Conservation (phyloP, 805 yeast species). For the Candida koratica region DNA sequence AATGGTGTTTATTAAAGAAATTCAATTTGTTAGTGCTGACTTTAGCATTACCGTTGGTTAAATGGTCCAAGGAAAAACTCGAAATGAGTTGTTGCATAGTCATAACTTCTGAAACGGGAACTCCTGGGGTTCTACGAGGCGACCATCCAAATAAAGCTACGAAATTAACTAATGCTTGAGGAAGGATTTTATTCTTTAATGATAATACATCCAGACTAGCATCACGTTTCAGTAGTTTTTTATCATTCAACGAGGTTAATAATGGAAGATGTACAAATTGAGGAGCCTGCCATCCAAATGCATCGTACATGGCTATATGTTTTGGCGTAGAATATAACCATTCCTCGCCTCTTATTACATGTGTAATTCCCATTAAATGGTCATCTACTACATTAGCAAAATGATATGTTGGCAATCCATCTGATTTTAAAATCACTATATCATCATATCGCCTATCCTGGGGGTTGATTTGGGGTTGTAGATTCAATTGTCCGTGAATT, state of each 20-base stretch:
- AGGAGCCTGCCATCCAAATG: constrained; percentile 85
- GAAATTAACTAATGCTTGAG: constrained; percentile 85
- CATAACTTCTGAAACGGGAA: constrained; percentile 50
- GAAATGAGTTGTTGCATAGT: constrained; percentile 48
- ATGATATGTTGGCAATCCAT: constrained; percentile 93
- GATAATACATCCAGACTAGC: constrained; percentile 74
- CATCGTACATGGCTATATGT: constrained; percentile 79
- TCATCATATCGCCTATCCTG: constrained; percentile 81
- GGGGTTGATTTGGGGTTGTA: constrained; percentile 75
- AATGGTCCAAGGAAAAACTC: constrained; percentile 59
- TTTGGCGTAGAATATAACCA: constrained; percentile 97
- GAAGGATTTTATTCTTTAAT: constrained; percentile 54
- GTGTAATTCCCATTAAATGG: constrained; percentile 86
- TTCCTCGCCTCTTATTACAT: constrained; percentile 95
- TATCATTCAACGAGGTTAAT: constrained; percentile 65
- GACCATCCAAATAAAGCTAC: constrained; percentile 95
- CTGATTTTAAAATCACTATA: constrained; percentile 85
- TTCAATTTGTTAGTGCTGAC: constrained; percentile 74
- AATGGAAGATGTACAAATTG: constrained; percentile 85
- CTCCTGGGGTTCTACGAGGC: constrained; percentile 57
- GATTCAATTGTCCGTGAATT: constrained; percentile 69
- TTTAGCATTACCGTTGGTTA: constrained; percentile 92
- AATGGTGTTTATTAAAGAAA: constrained; percentile 72
- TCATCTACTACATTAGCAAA: constrained; percentile 96
- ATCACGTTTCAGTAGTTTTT: constrained; percentile 80